phyloP scores from a whole-genome alignment of 768 basidiomycete species.

The Tricholomella constricta region DNA sequence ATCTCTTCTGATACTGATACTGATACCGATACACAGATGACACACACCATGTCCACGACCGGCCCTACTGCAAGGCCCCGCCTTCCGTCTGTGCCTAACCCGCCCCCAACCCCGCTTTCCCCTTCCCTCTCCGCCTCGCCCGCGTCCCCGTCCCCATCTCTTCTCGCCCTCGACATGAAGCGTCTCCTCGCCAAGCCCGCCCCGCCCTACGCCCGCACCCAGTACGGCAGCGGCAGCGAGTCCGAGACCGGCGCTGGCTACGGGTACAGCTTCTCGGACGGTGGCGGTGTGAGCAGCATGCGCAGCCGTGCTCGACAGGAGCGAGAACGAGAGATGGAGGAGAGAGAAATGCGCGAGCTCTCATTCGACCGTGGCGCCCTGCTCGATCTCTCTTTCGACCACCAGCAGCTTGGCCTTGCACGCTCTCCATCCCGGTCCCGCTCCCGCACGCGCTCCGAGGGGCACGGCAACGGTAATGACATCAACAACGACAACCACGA shows the following conservation, averaged over 20 bases:
- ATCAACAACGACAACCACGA: no score
- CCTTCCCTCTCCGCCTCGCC: slow-evolving; percentile 4
- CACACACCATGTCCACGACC: no score
- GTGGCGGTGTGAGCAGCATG: no score
- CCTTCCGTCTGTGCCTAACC: no score
- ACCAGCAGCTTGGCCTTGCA: not conserved
- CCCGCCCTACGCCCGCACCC: slow-evolving; percentile 12
- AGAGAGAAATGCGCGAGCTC: slow-evolving; percentile 5
- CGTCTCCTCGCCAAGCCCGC: slow-evolving; percentile 25
- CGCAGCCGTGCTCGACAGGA: not conserved
- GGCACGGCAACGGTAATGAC: no score
- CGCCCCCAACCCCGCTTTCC: not conserved
- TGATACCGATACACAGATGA: no score
- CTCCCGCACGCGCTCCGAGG: no score
- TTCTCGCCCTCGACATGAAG: slow-evolving; percentile 19
- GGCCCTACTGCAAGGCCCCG: no score
- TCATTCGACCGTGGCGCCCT: not conserved
- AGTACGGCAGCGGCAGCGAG: slow-evolving; percentile 19
- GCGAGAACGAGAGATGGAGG: slow-evolving; percentile 1
- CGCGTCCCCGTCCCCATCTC: slow-evolving; percentile 3
- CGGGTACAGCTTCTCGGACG: not conserved
- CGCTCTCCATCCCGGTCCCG: no score
- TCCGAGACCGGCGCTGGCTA: slow-evolving; percentile 10
- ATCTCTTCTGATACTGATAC: no score
- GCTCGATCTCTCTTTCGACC: not conserved